Evolutionary conservation across 2,329 filamentous ascomycete species (phyloP), one percentile per base, ranked within the genome.

Genomic region (Penicillium italicum): DNA sequence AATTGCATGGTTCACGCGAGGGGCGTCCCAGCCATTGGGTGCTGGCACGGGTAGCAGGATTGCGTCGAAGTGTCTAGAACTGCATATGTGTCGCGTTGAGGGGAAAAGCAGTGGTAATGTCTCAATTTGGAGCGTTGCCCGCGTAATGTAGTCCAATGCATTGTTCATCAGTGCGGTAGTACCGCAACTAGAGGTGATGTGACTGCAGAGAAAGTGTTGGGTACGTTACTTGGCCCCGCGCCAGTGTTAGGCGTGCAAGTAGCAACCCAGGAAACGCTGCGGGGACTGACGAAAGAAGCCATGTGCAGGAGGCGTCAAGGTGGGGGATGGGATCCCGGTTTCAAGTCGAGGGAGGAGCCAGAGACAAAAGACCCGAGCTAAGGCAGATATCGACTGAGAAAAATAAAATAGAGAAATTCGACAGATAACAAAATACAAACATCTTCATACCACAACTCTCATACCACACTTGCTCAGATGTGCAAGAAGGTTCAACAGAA

Each of bases 101-200:
- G 43, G 40, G 46, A 50, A 50, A 28, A 20, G 52, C 46, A 22
- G 52, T 43, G 31, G 36, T 37, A 22, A 20, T 38, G 46, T 38
- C 33, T 56, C 18, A 30, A 42, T 45, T 36, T 43, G 37, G 38
- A 37, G 44, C 11, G 11, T 56, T 50, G 20, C 18, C 53, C 48
- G 44, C 10, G 18, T 26, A 16, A 8, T 41, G 24, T 42, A n/a
- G 40, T 26, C 20, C 20, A 36, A 58, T 52, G 60, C 55, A 45
- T 34, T 40, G 24, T 53, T 36, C 50, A 42, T 36, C 30, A 38
- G 8, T 47, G 36, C 43, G 24, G 50, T 22, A 44, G 22, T 51
- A 45, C 44, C 36, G 51, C 38, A 56, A 40, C 56, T 57, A 56
- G 53, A 57, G 45, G 58, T 53, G 56, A 62, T 53, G 33, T 24